Evolutionary conservation across 2,329 filamentous ascomycete genomes (phyloP), one percentile per base, ranked within the genome.

Genomic region (Aspergillus brasiliensis): DNA sequence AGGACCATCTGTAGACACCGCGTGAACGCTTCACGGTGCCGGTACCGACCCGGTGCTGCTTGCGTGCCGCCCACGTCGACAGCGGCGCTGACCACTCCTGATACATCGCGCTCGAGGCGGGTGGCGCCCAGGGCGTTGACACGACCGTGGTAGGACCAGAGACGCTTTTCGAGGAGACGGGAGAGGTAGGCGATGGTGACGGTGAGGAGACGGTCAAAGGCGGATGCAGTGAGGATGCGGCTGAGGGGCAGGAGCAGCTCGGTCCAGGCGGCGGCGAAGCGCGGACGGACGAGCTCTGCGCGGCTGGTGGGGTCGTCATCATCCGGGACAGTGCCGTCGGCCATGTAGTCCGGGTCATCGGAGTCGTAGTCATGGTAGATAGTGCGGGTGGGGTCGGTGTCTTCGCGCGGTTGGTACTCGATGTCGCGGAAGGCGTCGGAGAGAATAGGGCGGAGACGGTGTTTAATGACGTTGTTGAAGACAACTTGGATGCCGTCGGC

Each of bases 351-450:
- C 11, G 46, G 44, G 47, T 72, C 75, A 52, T 86, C 78, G 8
- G 81, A 79, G 8, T 77, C 79, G 15, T 71, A 69, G 3, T 80
- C 78, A 8, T 79, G 73, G 23, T 77, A 83, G 25, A 82, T 78
- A 31, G 61, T 67, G 57, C 65, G 67, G 57, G 67, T 65, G 19
- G 70, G 62, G 34, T 73, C 67, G 10, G 63, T 61, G 44, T 87
- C 84, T 62, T 88, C 84, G 1, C 82, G 83, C 3, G 91, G 81
- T 8, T 86, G 84, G 77, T 99, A 99, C 76, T 97, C 92, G 21
- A 91, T 86, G 69, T 98, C 94, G 46, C 93, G 89, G 82, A 98
- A 98, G 0, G 92, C 88, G 60, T 99, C 94, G 17, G 87, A 85
- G 10, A 99, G 82, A 3, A 97, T 88, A 0, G 92, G 91, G 0